Evolutionary conservation across 768 basidiomycete species (phyloP), one percentile per base, ranked within the genome.

Genomic region (Lentinula sp.): DNA sequence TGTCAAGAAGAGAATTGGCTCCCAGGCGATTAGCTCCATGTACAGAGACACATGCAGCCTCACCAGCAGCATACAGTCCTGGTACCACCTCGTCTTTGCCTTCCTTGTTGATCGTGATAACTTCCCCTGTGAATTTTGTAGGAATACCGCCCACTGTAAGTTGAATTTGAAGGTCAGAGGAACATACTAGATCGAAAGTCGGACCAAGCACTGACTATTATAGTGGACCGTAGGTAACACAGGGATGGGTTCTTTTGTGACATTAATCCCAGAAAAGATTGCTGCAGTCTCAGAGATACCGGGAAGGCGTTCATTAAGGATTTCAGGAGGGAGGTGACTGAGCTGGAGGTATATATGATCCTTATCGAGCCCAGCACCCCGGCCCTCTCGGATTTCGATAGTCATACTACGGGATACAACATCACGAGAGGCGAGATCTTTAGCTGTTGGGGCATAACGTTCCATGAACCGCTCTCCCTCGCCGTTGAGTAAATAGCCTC

Each of bases 401-500:
- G 97, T 99, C 96, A 98, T 99, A 57, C 93, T 95, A 67, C 97
- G 93, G 52, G 97, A 98, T 37, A 99, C 97, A 70, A 99, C 97
- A 71, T 99, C 97, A 70, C 97, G 94, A 52, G 97, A 99, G 43
- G 97, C 97, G 66, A 99, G 86, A 81, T 99, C 97, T 82, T 98
- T 98, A 64, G 97, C 96, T 46, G 96, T 98, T 9, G 97, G 96
- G 0, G 97, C 97, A 73, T 98, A 98, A 73, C 96, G 93, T 76
- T 98, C 96, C 97, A 99, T 99, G 82, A 99, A 99, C 63, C 97
- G 91, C 76, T 99, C 97, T 71, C 97, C 97, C 80, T 98, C 90
- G 9, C 93, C 91, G 79, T 99, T 98, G 71, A 99, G 79, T 65
- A 99, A 82, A 78, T 98, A 98, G 65, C 97, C 97, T 79, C 97